phyloP scores from a whole-genome alignment of 257 asterid species.

The Salvia rosmarinus region DNA sequence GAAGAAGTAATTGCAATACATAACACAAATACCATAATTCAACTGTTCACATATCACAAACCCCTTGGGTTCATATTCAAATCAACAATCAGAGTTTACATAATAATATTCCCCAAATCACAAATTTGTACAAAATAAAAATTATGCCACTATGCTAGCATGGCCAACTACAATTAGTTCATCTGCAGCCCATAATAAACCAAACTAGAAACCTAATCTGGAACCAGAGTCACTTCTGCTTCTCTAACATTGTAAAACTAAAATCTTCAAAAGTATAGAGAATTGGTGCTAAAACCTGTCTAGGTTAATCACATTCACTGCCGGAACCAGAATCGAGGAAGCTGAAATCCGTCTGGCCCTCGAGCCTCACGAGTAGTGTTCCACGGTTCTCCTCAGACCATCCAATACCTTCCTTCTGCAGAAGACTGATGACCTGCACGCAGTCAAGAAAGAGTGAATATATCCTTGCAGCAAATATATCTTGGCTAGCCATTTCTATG shows the following conservation, averaged over 20 bases:
- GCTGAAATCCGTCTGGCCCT: constrained; percentile 65
- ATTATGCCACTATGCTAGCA: neutral
- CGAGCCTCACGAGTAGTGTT: constrained; percentile 70
- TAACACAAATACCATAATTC: neutral
- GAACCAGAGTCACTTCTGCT: constrained; percentile 5
- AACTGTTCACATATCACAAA: neutral
- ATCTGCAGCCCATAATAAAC: constrained; percentile 3
- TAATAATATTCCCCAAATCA: constrained; percentile 3
- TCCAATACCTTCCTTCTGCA: constrained; percentile 64
- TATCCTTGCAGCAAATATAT: constrained; percentile 67
- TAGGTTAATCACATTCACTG: constrained; percentile 61
- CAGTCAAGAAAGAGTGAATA: constrained; percentile 17
- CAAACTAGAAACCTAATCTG: constrained; percentile 33
- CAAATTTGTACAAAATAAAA: constrained; percentile 24
- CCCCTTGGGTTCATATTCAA: neutral
- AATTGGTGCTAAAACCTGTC: constrained; percentile 14
- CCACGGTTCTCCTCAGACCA: constrained; percentile 88
- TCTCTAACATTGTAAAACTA: constrained; percentile 29
- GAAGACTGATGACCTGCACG: constrained; percentile 65
- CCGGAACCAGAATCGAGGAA: constrained; percentile 63
- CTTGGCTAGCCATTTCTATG: constrained; percentile 88
- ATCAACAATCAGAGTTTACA: constrained; percentile 1
- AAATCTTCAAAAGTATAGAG: neutral
- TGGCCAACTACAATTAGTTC: constrained; percentile 14
- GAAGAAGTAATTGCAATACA: neutral